phyloP scores from a whole-genome alignment of 129 eudicot species.

The Escallonia herrerae region DNA sequence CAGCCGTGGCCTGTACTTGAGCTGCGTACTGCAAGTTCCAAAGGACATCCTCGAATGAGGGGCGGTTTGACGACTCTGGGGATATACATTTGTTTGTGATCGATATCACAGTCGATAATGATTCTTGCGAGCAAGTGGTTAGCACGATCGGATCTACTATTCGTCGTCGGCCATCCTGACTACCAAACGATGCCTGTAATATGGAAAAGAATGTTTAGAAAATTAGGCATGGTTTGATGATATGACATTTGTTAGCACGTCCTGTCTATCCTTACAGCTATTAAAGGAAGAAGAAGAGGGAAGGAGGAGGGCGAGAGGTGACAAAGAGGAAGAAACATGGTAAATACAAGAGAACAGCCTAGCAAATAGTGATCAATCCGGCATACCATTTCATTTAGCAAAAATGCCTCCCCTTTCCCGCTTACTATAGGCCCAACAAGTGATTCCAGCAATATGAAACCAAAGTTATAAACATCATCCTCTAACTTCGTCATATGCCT shows the following conservation, averaged over 20 bases:
- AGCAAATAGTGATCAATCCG: not conserved
- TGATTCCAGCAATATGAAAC: conserved; percentile 75
- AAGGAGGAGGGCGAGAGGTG: not conserved
- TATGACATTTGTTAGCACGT: not conserved
- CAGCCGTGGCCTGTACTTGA: conserved; percentile 86
- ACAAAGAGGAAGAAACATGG: too few relatives aligned
- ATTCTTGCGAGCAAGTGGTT: conserved; percentile 74
- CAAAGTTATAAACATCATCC: conserved; percentile 71
- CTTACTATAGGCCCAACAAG: conserved; percentile 66
- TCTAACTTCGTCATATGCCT: conserved; percentile 58
- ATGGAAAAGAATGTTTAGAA: not conserved
- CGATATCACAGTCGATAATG: conserved; percentile 73
- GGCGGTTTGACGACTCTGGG: conserved; percentile 55
- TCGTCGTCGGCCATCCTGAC: conserved; percentile 76
- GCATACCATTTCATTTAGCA: conserved; percentile 70
- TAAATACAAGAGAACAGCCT: too few relatives aligned
- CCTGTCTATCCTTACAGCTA: too few relatives aligned
- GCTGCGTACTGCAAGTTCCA: conserved; percentile 97
- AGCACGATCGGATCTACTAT: conserved; percentile 84
- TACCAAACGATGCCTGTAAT: conserved; percentile 83
- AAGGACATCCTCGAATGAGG: conserved; percentile 85
- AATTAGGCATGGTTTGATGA: too few relatives aligned
- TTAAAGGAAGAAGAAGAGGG: not conserved
- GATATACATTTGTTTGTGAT: conserved; percentile 87
- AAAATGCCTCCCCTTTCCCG: conserved; percentile 64